Evolutionary conservation across 169 alveolate genomes (phyloP).

Genomic region (Plasmodium vinckei): DNA sequence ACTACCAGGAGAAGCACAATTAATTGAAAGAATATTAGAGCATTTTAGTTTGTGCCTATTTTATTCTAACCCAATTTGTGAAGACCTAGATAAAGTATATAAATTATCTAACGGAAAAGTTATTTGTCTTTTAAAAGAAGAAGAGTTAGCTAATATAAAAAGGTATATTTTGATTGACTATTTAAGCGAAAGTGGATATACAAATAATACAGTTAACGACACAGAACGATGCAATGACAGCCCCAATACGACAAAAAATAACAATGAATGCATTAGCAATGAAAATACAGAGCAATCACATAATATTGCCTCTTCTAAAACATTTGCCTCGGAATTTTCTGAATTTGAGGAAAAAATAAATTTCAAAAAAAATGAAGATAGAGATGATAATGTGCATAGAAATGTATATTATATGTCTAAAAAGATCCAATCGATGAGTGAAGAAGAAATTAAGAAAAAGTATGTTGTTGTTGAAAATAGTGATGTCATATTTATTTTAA

Average conservation of each 20-base stretch:
- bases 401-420: constrained; percentile 48
- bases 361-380: constrained; percentile 58
- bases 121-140: constrained; percentile 35
- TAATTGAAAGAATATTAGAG: constrained; percentile 92
- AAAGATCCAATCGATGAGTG: constrained; percentile 49
- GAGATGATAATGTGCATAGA: constrained; percentile 40
- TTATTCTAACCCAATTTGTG: constrained; percentile 69
- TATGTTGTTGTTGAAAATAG: constrained; percentile 83
- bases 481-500: constrained; percentile 89
- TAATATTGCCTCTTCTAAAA: constrained; percentile 21
- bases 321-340: background rate
- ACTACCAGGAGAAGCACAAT: constrained; percentile 94
- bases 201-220: background rate
- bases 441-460: constrained; percentile 73
- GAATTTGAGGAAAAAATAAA: constrained; percentile 22
- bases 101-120: constrained; percentile 30
- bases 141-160: constrained; percentile 54
- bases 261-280: constrained; percentile 12
- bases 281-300: constrained; percentile 17
- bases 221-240: background rate
- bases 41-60: constrained; percentile 71
- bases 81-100: constrained; percentile 48
- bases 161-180: constrained; percentile 86
- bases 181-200: constrained; percentile 80
- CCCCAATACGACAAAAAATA: background rate